Evolutionary conservation across 2,329 filamentous ascomycete genomes (phyloP).

Genomic region (Ceratocystis papillata): DNA sequence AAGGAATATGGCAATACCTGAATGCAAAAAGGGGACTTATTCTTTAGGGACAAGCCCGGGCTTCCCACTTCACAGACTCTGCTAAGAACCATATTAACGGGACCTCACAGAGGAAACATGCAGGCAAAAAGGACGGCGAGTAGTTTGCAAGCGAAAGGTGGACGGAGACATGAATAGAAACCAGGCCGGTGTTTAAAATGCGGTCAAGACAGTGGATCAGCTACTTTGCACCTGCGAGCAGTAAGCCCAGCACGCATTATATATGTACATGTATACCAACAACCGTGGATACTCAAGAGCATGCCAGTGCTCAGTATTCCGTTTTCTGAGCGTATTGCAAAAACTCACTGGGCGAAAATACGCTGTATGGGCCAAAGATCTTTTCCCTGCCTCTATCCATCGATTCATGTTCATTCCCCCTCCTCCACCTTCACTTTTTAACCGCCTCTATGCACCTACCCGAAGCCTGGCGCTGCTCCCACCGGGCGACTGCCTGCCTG

Average conservation of each 20-base stretch:
- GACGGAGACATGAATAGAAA: neutral
- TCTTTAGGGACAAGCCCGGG: neutral
- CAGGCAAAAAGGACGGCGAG: neutral
- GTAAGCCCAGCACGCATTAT: too few relatives aligned
- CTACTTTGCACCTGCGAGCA: neutral
- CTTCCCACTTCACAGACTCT: neutral
- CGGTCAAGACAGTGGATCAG: neutral
- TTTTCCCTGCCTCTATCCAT: too few relatives aligned
- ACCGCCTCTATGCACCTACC: slow-evolving; percentile 6
- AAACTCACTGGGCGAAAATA: neutral
- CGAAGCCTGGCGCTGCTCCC: neutral
- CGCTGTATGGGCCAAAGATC: neutral
- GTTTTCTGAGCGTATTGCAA: neutral
- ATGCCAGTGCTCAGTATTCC: too few relatives aligned
- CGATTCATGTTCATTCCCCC: neutral
- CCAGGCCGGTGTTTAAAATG: neutral
- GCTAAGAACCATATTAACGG: neutral
- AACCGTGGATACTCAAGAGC: too few relatives aligned
- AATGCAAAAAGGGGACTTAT: neutral
- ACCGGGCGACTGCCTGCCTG: neutral
- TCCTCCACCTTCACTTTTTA: neutral
- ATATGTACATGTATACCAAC: too few relatives aligned
- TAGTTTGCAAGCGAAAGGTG: neutral
- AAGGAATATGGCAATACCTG: neutral
- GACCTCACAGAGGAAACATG: neutral